phyloP scores from a whole-genome alignment of 495 filamentous ascomycete species.

The Penicillium steckii region DNA sequence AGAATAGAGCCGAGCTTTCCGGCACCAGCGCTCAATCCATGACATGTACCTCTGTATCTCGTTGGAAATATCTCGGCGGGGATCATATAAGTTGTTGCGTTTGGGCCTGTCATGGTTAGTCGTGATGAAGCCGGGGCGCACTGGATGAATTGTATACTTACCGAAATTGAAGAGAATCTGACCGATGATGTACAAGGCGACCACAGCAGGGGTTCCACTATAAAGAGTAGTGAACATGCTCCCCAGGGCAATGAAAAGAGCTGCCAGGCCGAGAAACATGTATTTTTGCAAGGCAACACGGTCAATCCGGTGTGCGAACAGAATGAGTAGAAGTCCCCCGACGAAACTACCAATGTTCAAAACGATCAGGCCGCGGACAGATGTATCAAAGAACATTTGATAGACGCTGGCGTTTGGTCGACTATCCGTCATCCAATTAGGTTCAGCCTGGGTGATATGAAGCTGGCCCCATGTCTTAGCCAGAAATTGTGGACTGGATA shows the following conservation, averaged over 20 bases:
- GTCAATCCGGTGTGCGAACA: conserved; percentile 45
- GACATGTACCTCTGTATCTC: conserved; percentile 55
- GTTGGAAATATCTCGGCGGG: conserved; percentile 63
- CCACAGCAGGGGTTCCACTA: conserved; percentile 40
- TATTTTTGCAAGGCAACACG: conserved; percentile 48
- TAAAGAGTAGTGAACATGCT: conserved; percentile 45
- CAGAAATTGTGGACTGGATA: conserved; percentile 45
- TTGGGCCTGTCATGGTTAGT: conserved; percentile 41
- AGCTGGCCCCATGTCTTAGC: conserved; percentile 44
- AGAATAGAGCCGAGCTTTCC: conserved; percentile 61
- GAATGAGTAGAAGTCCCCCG: conserved; percentile 44
- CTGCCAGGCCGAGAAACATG: conserved; percentile 46
- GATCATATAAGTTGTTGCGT: conserved; percentile 61
- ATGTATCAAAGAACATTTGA: conserved; percentile 40
- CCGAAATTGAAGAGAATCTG: conserved; percentile 67
- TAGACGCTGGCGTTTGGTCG: conserved; percentile 32
- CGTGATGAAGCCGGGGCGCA: neutral
- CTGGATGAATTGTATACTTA: conserved; percentile 7
- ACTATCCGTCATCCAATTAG: conserved; percentile 39
- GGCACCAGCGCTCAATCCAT: conserved; percentile 53
- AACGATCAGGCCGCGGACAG: conserved; percentile 38
- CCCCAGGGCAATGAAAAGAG: conserved; percentile 49
- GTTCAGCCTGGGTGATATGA: conserved; percentile 28
- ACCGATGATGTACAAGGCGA: conserved; percentile 57
- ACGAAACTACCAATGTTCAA: conserved; percentile 47